A percentile compares a stretch with the other conserved stretches of the same genome.
phyloP scores from a whole-genome alignment of 1,139 yeast species.

The Scheffersomyces cryptocercus region DNA sequence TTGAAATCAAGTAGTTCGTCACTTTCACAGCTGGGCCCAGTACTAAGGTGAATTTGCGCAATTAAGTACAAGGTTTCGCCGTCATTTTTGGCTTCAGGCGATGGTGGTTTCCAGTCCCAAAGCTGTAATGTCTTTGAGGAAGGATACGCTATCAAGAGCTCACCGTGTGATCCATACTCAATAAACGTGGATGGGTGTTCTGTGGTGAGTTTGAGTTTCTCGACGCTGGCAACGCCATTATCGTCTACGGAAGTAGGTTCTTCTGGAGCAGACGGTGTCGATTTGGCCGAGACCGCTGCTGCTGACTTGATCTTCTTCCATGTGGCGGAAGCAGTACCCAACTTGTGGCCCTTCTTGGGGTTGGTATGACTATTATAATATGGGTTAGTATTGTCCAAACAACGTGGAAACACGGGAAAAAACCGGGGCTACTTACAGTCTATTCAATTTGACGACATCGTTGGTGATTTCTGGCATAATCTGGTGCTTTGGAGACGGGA shows the following conservation, averaged over 20 bases:
- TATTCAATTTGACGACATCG: slow-evolving; percentile 12
- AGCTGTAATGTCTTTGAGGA: slow-evolving; percentile 34
- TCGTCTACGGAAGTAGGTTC: not conserved
- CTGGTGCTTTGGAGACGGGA: not conserved
- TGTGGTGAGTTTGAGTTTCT: slow-evolving; percentile 3
- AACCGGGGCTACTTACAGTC: slow-evolving; percentile 11
- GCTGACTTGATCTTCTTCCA: slow-evolving; percentile 47
- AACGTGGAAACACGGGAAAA: not conserved
- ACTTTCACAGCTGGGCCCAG: not conserved
- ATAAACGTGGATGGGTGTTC: slow-evolving; percentile 1
- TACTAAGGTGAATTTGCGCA: slow-evolving; percentile 5
- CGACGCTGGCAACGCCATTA: slow-evolving; percentile 5
- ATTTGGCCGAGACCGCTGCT: slow-evolving; percentile 10
- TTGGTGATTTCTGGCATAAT: slow-evolving; percentile 12
- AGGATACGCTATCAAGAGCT: slow-evolving; percentile 39
- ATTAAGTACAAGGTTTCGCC: slow-evolving; percentile 37
- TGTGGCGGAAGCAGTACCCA: slow-evolving; percentile 45
- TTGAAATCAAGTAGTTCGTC: not conserved
- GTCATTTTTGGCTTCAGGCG: slow-evolving; percentile 14
- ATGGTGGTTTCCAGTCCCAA: slow-evolving; percentile 52
- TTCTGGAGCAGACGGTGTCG: not conserved
- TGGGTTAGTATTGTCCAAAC: slow-evolving; percentile 7
- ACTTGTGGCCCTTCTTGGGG: slow-evolving; percentile 34
- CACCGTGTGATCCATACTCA: slow-evolving; percentile 48
- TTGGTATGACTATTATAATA: slow-evolving; percentile 11